Conservation (phyloP, 2,329 filamentous ascomycete genomes). For the Eurotiales sp. region DNA sequence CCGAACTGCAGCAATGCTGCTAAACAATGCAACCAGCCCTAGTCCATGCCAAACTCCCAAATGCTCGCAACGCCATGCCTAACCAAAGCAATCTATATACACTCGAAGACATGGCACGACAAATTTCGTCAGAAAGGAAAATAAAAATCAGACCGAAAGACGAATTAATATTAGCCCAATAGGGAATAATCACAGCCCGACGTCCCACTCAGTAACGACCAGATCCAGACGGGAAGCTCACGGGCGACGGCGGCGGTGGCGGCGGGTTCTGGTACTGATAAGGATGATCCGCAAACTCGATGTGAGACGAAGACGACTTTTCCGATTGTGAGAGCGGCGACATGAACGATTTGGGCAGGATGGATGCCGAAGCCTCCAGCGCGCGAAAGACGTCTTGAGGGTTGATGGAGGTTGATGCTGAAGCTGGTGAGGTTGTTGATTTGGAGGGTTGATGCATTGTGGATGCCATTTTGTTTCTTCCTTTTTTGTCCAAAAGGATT, state of each 20-base stretch:
- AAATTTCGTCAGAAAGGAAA: neutral
- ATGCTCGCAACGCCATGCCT: conserved; percentile 1
- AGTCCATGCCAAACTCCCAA: neutral
- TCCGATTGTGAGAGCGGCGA: neutral
- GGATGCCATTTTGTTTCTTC: neutral
- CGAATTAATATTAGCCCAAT: too few species aligned
- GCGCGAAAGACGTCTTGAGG: conserved; percentile 37
- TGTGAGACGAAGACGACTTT: conserved; percentile 3
- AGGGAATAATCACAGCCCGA: too few species aligned
- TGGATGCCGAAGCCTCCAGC: conserved; percentile 31
- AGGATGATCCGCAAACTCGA: conserved; percentile 8
- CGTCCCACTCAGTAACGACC: neutral
- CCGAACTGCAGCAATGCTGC: too few species aligned
- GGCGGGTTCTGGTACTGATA: conserved; percentile 23
- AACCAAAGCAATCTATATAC: conserved; percentile 2
- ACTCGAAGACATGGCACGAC: neutral
- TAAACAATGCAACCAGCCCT: neutral
- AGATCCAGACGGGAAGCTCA: conserved; percentile 18
- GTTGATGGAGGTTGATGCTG: conserved; percentile 23
- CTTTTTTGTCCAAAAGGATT: too few species aligned
- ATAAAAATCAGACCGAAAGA: too few species aligned
- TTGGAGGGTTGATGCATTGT: conserved; percentile 3
- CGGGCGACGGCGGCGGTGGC: conserved; percentile 30
- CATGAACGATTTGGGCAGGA: conserved; percentile 25
- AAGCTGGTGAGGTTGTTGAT: neutral